A percentile compares a stretch with the other conserved stretches of the same genome.
Conservation (phyloP, 164 flowering plant genomes). For the Stephania yunnanensis region DNA sequence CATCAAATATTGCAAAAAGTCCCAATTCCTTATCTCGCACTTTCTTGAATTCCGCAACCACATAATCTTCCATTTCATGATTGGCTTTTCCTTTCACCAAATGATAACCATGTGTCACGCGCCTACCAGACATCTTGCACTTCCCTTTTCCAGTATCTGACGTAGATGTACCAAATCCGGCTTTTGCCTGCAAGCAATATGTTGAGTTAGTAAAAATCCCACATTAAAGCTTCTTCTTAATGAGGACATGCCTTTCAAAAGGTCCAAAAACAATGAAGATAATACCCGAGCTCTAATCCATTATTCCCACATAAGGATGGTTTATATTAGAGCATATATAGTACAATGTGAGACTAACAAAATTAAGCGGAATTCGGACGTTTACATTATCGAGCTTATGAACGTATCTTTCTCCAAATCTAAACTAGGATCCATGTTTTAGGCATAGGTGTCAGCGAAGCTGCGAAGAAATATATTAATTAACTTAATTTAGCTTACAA, state of each 20-base stretch:
- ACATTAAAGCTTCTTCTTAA: background rate
- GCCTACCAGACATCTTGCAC: slow-evolving; percentile 61
- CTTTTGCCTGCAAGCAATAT: slow-evolving; percentile 51
- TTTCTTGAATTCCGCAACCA: slow-evolving; percentile 72
- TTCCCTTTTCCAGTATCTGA: slow-evolving; percentile 86
- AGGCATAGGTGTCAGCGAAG: no score
- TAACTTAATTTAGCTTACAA: no score
- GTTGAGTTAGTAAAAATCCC: slow-evolving; percentile 1
- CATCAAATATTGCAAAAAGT: slow-evolving; percentile 91
- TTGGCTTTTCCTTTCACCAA: slow-evolving; percentile 67
- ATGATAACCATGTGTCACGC: slow-evolving; percentile 73
- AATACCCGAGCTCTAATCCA: background rate
- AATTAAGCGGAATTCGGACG: no score
- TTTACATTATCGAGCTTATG: no score
- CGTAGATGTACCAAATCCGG: slow-evolving; percentile 49
- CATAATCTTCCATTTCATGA: slow-evolving; percentile 89
- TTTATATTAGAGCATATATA: no score
- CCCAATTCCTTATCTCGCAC: slow-evolving; percentile 72
- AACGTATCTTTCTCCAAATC: no score
- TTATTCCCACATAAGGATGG: background rate
- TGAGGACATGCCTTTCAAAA: background rate
- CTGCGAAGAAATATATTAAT: no score
- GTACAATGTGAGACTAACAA: no score
- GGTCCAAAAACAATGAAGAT: background rate
- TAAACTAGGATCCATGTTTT: no score